Evolutionary conservation across 768 basidiomycete species (phyloP), one percentile per base, ranked within the genome.

Genomic region (Royoungia palumana): DNA sequence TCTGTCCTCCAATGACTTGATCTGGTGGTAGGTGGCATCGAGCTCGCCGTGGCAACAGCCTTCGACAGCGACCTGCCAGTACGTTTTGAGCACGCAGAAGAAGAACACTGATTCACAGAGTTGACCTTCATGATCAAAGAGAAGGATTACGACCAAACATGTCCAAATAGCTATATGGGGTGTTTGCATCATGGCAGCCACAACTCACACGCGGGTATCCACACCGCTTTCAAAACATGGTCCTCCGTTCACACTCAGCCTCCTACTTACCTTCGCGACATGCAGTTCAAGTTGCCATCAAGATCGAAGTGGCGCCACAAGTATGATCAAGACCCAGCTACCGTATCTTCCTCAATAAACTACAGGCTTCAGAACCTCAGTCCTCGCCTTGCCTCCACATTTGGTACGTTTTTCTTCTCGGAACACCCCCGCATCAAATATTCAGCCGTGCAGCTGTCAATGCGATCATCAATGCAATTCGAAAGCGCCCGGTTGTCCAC

Each of bases 31-130:
- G 45, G 95, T 95, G 10, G 79, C 77, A 66, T 91, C 87, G n/a
- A 96, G 80, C 53, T 85, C 80, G 28, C 96, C 96, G 65, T 99
- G 96, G 58, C 90, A 94, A 73, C 96, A 98, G 3, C 94, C 94
- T 73, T 96, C 83, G 22, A 97, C 75, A 7, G 94, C 94, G 55
- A 97, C 76, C 85, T 93, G 52, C 2, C 37, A 30, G 2, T 49
- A 55, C 7, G 19, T n/a, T 32, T 45, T 58, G 34, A 57, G 44
- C 16, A 24, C 22, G 35, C n/a, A n/a, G n/a, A 5, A 37, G 20
- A 37, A 44, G 25, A 4, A 17, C 7, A 10, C 34, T 3, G 28
- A 25, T 4, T 17, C 22, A 41, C 16, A 6, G 14, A 40, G 21
- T 16, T 41, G 45, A 64, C 63, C 64, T 62, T 65, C 63, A 65